Conservation (phyloP, 1,284 basidiomycete species). For the Leccinum pachyderme region DNA sequence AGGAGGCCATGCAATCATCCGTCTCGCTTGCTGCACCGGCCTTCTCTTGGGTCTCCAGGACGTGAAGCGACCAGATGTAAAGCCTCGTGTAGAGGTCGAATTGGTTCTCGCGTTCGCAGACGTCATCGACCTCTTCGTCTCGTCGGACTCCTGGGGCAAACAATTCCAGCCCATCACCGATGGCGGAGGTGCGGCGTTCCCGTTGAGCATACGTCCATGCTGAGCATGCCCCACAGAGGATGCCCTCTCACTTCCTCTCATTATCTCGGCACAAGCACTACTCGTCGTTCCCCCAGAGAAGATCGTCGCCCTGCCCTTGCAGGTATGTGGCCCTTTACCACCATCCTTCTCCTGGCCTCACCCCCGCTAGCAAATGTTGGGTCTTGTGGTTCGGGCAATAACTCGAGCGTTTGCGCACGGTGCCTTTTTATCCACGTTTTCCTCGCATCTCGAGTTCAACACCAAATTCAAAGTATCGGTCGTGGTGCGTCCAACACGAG, state of each 20-base stretch:
- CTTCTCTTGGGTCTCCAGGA: constrained; percentile 65
- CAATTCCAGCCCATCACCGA: constrained; percentile 57
- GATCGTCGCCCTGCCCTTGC: constrained; percentile 56
- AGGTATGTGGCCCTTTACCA: constrained; percentile 29
- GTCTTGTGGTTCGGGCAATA: constrained; percentile 48
- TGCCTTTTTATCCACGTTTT: constrained; percentile 43
- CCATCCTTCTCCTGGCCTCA: constrained; percentile 13
- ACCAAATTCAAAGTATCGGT: constrained; percentile 35
- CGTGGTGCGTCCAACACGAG: constrained; percentile 26
- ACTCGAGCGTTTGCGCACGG: constrained; percentile 52
- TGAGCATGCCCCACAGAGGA: constrained; percentile 26
- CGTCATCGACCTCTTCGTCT: constrained; percentile 57
- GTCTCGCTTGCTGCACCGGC: constrained; percentile 59
- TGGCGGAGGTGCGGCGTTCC: constrained; percentile 32
- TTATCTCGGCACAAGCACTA: constrained; percentile 57
- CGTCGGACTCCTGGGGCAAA: constrained; percentile 55
- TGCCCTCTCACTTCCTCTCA: constrained; percentile 38
- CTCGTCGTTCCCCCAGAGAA: constrained; percentile 50
- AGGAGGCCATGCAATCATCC: constrained; percentile 58
- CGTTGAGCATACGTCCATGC: constrained; percentile 4
- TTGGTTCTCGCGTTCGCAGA: constrained; percentile 68
- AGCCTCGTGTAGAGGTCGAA: constrained; percentile 57
- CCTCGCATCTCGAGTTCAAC: constrained; percentile 31
- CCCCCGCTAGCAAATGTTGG: constrained; percentile 35
- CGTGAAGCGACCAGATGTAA: constrained; percentile 33